Evolutionary conservation across 1,284 basidiomycete genomes (phyloP).

Genomic region (Rhodotorula sp.): DNA sequence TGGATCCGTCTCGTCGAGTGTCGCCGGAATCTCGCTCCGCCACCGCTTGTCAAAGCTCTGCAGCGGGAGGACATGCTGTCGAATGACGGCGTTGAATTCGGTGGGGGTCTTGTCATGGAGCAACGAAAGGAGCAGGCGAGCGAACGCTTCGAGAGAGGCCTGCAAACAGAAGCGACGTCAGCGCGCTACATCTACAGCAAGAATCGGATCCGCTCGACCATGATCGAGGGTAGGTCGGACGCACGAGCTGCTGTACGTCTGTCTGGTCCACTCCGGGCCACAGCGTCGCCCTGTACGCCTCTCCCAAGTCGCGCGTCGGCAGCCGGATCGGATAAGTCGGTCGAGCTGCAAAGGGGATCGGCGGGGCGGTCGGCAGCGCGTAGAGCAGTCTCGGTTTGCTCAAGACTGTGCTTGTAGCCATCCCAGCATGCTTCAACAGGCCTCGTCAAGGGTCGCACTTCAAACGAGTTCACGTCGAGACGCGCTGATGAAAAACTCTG

Average conservation of each 20-base stretch:
- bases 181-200: no score
- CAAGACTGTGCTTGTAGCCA: slow-evolving; percentile 1
- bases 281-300: slow-evolving; percentile 26
- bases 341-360: slow-evolving; percentile 24
- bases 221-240: neutral
- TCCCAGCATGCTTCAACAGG: neutral
- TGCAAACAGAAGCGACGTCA: slow-evolving; percentile 1
- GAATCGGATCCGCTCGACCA: neutral
- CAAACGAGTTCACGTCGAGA: neutral
- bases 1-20: neutral
- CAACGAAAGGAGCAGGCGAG: slow-evolving; percentile 24
- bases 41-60: slow-evolving; percentile 39
- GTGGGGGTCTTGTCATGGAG: slow-evolving; percentile 7
- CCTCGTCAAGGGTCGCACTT: neutral
- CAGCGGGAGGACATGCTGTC: slow-evolving; percentile 25
- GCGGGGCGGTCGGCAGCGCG: slow-evolving; percentile 18
- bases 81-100: slow-evolving; percentile 14
- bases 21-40: slow-evolving; percentile 11
- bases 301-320: slow-evolving; percentile 22
- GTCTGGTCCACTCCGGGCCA: slow-evolving; percentile 3
- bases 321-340: slow-evolving; percentile 28
- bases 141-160: slow-evolving; percentile 30
- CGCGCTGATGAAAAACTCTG: slow-evolving; percentile 1
- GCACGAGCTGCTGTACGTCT: slow-evolving; percentile 10
- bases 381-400: slow-evolving; percentile 22